These are phyloP conservation scores for Citrus sinensis DNA, from an alignment of 345 rosid genomes.

Conservation along the genomic window DVS_A1.0 CM039163.1:49468501-49469000, in stretches of 20 bases:
- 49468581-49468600: not conserved
- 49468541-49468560: constrained; percentile 11
- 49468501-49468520: constrained; percentile 15
- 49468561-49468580: not conserved
- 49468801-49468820: constrained; percentile 14
- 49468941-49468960: too few species aligned
- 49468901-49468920: not conserved
- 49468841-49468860: constrained; percentile 22
- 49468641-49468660: not conserved
- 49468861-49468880: constrained; percentile 27
- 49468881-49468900: constrained; percentile 29
- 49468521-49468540: constrained; percentile 1
- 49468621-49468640: constrained; percentile 2
- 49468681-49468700: constrained; percentile 11
- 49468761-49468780: constrained; percentile 29
- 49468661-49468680: constrained; percentile 29
- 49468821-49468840: constrained; percentile 22
- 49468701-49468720: constrained; percentile 22
- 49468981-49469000: not conserved
- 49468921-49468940: too few species aligned
- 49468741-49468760: constrained; percentile 11
- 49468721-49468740: not conserved
- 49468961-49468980: not conserved
- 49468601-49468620: not conserved
- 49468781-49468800: constrained; percentile 14